Conservation (phyloP, 805 yeast genomes). For the Cyberlindnera meyerae region DNA sequence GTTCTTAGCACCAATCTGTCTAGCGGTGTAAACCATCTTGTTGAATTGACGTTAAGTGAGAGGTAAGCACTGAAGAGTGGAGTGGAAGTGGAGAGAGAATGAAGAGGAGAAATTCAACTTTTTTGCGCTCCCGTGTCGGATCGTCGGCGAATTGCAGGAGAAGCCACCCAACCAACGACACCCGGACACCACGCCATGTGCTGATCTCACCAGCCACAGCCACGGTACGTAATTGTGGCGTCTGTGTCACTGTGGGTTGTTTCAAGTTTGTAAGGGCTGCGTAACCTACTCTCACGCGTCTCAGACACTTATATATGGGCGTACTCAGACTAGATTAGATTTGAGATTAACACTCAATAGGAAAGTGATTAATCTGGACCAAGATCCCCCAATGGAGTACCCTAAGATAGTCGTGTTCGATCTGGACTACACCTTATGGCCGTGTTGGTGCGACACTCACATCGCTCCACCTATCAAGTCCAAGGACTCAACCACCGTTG, state of each 20-base stretch:
- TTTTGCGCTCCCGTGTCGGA: too few relatives aligned
- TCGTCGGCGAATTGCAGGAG: too few relatives aligned
- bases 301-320: too few relatives aligned
- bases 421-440: constrained; percentile 76
- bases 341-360: too few relatives aligned
- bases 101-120: neutral
- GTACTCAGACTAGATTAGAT: too few relatives aligned
- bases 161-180: too few relatives aligned
- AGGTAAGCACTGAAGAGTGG: neutral
- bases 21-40: constrained; percentile 55
- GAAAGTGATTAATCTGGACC: neutral
- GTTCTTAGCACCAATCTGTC: constrained; percentile 94
- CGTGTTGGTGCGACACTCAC: constrained; percentile 80
- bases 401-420: constrained; percentile 67
- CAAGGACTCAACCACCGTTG: constrained; percentile 32
- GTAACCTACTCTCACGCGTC: too few relatives aligned
- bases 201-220: too few relatives aligned
- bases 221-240: too few relatives aligned
- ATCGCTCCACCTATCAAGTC: constrained; percentile 48
- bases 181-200: too few relatives aligned
- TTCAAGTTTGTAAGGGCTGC: too few relatives aligned
- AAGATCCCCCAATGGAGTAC: neutral
- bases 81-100: neutral
- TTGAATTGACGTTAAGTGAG: neutral
- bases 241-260: too few relatives aligned